Percentiles rank a stretch among this genome's conserved stretches.
phyloP scores from a whole-genome alignment of 306 rosid genomes.

The Hippophae tibetana region DNA sequence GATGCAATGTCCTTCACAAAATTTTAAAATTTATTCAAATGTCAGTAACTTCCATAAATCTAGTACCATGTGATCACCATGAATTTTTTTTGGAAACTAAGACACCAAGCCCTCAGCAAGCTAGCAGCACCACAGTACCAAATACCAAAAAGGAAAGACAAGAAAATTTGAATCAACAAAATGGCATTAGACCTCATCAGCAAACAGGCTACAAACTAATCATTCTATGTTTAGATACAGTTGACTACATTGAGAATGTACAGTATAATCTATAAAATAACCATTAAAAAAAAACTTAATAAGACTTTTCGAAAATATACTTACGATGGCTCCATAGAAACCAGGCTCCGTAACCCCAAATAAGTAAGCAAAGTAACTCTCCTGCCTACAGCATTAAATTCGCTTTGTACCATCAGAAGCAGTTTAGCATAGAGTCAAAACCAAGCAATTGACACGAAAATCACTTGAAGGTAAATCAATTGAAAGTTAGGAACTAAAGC shows the following conservation, averaged over 20 bases:
- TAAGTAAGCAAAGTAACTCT: slow-evolving; percentile 88
- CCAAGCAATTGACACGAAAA: too few species aligned
- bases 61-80: not conserved
- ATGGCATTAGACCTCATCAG: too few species aligned
- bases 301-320: slow-evolving; percentile 19
- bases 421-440: not conserved
- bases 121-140: too few species aligned
- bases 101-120: too few species aligned
- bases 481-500: too few species aligned
- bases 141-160: too few species aligned
- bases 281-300: not conserved
- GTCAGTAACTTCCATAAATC: not conserved
- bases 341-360: slow-evolving; percentile 85
- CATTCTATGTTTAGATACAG: too few species aligned
- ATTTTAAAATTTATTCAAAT: not conserved
- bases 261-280: not conserved
- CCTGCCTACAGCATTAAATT: slow-evolving; percentile 40
- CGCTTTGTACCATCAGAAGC: not conserved
- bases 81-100: not conserved
- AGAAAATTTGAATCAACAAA: too few species aligned
- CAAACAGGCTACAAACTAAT: too few species aligned
- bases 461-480: too few species aligned
- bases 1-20: slow-evolving; percentile 52
- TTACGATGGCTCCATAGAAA: slow-evolving; percentile 76
- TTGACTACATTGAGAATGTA: too few species aligned